Evolutionary conservation across 352 stramenopile species (phyloP).

Genomic region (Phytophthora citricola): DNA sequence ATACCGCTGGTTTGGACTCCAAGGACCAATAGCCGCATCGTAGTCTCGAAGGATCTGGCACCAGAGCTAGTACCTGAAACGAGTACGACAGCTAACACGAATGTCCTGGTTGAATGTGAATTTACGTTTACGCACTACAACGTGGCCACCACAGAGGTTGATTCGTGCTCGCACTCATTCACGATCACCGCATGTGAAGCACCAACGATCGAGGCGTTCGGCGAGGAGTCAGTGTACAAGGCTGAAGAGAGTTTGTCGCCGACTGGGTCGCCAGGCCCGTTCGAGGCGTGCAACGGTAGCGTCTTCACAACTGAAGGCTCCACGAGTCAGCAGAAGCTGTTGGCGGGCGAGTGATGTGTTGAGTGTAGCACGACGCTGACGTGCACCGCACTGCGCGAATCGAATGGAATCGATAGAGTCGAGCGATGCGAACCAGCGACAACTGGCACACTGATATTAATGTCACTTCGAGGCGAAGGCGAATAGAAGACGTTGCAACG

Average conservation of each 20-base stretch:
- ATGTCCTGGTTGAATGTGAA: conserved; percentile 16
- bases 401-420: conserved; percentile 1
- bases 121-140: conserved; percentile 29
- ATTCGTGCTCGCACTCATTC: conserved; percentile 18
- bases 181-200: conserved; percentile 19
- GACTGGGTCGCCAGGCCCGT: conserved; percentile 1
- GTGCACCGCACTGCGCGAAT: conserved; percentile 10
- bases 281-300: conserved; percentile 17
- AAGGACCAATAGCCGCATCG: neutral
- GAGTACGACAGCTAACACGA: conserved; percentile 7
- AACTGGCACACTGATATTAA: neutral
- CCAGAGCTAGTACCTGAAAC: conserved; percentile 18
- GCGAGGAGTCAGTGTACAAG: conserved; percentile 13
- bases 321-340: conserved; percentile 1
- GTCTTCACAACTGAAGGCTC: conserved; percentile 10
- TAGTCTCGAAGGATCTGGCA: conserved; percentile 20
- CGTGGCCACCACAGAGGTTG: neutral
- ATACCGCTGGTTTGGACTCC: conserved; percentile 1
- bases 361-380: conserved; percentile 12
- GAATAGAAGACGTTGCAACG: conserved; percentile 5
- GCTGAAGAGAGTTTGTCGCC: conserved; percentile 12
- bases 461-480: conserved; percentile 2
- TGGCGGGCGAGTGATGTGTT: conserved; percentile 9
- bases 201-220: conserved; percentile 2
- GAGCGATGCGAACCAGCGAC: conserved; percentile 10